Base-by-base conservation (phyloP, 208 protist genomes). In the Crithidia brevicula region DNA sequence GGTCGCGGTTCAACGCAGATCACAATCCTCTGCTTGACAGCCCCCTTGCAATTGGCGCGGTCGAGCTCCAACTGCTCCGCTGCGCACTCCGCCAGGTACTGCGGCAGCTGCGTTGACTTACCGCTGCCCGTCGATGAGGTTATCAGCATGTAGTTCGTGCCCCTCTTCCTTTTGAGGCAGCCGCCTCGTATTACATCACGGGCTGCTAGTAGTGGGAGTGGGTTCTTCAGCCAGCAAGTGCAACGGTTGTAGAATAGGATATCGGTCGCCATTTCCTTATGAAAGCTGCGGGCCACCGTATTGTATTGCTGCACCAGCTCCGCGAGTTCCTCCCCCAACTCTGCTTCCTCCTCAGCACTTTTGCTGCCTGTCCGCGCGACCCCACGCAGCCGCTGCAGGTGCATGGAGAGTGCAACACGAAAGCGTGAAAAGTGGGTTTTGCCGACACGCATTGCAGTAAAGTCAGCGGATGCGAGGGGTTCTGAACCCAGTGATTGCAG, bases 1-100 rank as follows among this genome's bases (percentile, higher is more conserved):
- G 98, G 69, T 15, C 98, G 74, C 22, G 98, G 98, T 80, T 99
- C 97, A 20, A 97, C 98, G 74, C 97, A 98, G n/a, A 64, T 47
- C 34, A 64, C 66, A n/a, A 64, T 30, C 52, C 57, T 53, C 47
- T 45, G 66, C 22, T 23, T 46, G 31, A 10, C n/a, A 2, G 1
- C 1, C n/a, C 13, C 50, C 28, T 9, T 15, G 4, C 15, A 8
- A 3, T 34, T 33, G 2, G 9, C 9, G 20, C 10, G 36, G 27
- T 46, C 22, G 9, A 8, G 52, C 69, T 40, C 81, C 42, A n/a
- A 38, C 54, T 27, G 66, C 61, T 65, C 56, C 10, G 47, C 43
- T 30, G 47, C 67, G 34, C 66, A 85, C 72, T 79, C 73, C 23
- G 46, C 85, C 63, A 78, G 86, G 51, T 82, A 97, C 47, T 98